Conservation (phyloP, 768 basidiomycete genomes). For the Myochromella boudieri region DNA sequence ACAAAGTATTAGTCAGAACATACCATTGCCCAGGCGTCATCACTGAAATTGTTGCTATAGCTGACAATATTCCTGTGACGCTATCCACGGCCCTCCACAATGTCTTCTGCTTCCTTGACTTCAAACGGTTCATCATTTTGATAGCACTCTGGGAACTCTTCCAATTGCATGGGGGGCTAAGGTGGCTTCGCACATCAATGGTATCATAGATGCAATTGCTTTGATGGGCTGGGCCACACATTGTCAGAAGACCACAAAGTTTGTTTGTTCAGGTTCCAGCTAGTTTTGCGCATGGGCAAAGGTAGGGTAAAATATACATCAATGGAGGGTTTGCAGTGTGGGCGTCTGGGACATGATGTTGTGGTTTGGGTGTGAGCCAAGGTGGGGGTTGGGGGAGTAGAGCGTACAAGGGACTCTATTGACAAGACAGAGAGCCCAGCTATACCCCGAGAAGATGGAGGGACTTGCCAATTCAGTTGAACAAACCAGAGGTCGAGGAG, state of each 20-base stretch:
- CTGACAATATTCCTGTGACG: constrained; percentile 80
- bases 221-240: constrained; percentile 17
- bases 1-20: constrained; percentile 20
- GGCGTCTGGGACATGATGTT: constrained; percentile 11
- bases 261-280: constrained; percentile 24
- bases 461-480: constrained; percentile 23
- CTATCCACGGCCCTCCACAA: constrained; percentile 81
- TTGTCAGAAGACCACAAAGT: constrained; percentile 21
- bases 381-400: constrained; percentile 63
- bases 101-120: constrained; percentile 55
- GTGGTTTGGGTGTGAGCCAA: constrained; percentile 24
- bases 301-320: constrained; percentile 45
- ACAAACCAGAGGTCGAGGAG: background rate
- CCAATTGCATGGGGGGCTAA: constrained; percentile 73
- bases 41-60: constrained; percentile 92
- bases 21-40: constrained; percentile 91
- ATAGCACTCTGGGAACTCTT: constrained; percentile 93
- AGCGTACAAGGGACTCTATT: constrained; percentile 68
- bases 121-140: constrained; percentile 82
- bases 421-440: constrained; percentile 44
- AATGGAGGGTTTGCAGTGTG: constrained; percentile 39
- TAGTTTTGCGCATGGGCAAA: constrained; percentile 14
- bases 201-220: too few relatives aligned
- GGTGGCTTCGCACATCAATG: constrained; percentile 82
- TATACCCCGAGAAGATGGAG: constrained; percentile 22